Conservation (phyloP, 2,329 filamentous ascomycete genomes). For the Exophiala viscosa region DNA sequence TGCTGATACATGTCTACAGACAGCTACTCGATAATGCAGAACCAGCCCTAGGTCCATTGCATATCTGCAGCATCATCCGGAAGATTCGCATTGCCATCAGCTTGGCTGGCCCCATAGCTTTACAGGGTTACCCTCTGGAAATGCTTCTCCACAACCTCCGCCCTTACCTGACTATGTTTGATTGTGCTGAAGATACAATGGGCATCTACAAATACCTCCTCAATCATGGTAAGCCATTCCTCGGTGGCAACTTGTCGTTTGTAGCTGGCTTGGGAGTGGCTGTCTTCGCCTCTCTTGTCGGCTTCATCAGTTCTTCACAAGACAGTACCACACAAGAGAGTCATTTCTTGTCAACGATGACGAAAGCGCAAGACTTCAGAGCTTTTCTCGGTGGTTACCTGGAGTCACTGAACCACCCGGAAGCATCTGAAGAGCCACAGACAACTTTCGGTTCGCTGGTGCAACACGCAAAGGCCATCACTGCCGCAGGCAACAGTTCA, state of each 20-base stretch:
- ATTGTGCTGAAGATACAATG: conserved; percentile 86
- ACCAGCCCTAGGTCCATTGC: conserved; percentile 76
- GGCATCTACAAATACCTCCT: conserved; percentile 84
- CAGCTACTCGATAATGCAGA: conserved; percentile 77
- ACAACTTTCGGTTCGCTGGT: conserved; percentile 50
- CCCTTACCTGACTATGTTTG: conserved; percentile 72
- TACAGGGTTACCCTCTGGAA: conserved; percentile 77
- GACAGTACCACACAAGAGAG: conserved; percentile 80
- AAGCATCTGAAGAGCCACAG: conserved; percentile 38
- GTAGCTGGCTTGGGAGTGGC: conserved; percentile 76
- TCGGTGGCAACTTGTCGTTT: conserved; percentile 67
- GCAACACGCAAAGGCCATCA: conserved; percentile 63
- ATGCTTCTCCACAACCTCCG: conserved; percentile 81
- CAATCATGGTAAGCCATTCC: conserved; percentile 60
- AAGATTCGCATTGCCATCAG: conserved; percentile 79
- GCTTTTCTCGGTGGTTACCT: conserved; percentile 73
- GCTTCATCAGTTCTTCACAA: conserved; percentile 70
- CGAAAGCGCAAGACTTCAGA: conserved; percentile 71
- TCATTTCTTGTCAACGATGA: conserved; percentile 73
- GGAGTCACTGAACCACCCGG: conserved; percentile 55
- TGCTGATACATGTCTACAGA: conserved; percentile 71
- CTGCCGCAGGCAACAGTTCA: conserved; percentile 65
- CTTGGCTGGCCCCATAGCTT: conserved; percentile 69
- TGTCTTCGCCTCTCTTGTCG: conserved; percentile 70
- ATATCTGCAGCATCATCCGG: conserved; percentile 80